Percentiles rank a stretch among this genome's conserved stretches.
phyloP scores from a whole-genome alignment of 352 stramenopile genomes.

The Globisporangium rhizosaccharum region DNA sequence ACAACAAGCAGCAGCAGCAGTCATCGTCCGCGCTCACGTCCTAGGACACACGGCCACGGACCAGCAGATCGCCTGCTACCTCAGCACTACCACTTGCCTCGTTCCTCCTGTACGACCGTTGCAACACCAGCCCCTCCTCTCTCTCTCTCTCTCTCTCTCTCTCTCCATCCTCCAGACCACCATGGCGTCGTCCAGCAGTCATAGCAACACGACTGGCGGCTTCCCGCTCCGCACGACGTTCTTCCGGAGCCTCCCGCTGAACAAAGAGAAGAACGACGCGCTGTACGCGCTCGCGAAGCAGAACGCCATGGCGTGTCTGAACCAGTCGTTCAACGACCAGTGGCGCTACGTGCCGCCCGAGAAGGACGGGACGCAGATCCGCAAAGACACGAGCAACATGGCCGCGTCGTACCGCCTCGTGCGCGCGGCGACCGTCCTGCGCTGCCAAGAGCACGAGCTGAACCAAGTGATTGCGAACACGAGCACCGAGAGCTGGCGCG shows the following conservation, averaged over 20 bases:
- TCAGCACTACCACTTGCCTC: not conserved
- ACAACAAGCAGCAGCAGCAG: not conserved
- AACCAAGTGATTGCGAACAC: constrained; percentile 68
- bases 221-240: constrained; percentile 71
- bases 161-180: not conserved
- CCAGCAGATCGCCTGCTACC: not conserved
- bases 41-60: too few species aligned
- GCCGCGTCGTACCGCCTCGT: constrained; percentile 57
- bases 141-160: too few species aligned
- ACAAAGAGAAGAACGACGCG: constrained; percentile 45
- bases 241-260: constrained; percentile 62
- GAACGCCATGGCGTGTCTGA: constrained; percentile 52
- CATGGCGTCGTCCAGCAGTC: not conserved
- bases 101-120: too few species aligned
- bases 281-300: constrained; percentile 47
- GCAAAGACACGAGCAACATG: constrained; percentile 81
- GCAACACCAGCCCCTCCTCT: too few species aligned
- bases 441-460: constrained; percentile 71
- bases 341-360: constrained; percentile 76
- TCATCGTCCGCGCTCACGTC: too few species aligned
- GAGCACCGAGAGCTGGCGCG: constrained; percentile 64
- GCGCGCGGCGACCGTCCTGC: constrained; percentile 59
- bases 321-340: constrained; percentile 74
- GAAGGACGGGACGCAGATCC: constrained; percentile 74
- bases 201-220: constrained; percentile 12